These are phyloP conservation scores for Ceratocystis lukuohia DNA, from an alignment of 2,329 filamentous ascomycete genomes.

Conservation along the genomic window DNA sequence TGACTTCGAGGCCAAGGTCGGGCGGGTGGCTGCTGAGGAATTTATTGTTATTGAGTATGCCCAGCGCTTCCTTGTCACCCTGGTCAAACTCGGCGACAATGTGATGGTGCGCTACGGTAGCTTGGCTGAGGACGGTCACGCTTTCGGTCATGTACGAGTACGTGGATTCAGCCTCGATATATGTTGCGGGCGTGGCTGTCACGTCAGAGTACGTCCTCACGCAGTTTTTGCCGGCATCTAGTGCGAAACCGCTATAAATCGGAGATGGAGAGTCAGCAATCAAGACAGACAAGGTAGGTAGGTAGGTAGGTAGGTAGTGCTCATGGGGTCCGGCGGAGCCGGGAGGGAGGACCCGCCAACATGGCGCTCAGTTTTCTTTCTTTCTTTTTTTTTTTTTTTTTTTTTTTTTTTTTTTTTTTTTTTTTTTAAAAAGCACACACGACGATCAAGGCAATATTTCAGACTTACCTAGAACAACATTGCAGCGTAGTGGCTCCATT, in stretches of 20 bases:
- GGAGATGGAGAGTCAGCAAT: neutral
- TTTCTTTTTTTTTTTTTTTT: no score
- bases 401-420: no score
- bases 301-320: neutral
- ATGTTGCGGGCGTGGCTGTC: constrained; percentile 28
- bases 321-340: neutral
- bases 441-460: neutral
- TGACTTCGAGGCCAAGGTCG: constrained; percentile 16
- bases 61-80: constrained; percentile 27
- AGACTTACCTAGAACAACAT: constrained; percentile 32
- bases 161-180: constrained; percentile 27
- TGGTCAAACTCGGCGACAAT: constrained; percentile 29
- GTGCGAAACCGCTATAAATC: constrained; percentile 26
- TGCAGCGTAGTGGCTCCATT: constrained; percentile 29
- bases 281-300: neutral
- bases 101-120: constrained; percentile 29
- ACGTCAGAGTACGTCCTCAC: constrained; percentile 28
- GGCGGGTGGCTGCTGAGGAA: constrained; percentile 5
- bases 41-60: constrained; percentile 27
- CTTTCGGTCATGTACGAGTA: constrained; percentile 19
- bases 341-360: neutral
- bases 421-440: no score
- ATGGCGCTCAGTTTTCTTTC: no score
- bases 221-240: constrained; percentile 26
- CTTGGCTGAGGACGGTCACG: constrained; percentile 28